A percentile compares a stretch with the other conserved stretches of the same genome.
phyloP scores from a whole-genome alignment of 768 basidiomycete species.

The Mycena epipterygia region DNA sequence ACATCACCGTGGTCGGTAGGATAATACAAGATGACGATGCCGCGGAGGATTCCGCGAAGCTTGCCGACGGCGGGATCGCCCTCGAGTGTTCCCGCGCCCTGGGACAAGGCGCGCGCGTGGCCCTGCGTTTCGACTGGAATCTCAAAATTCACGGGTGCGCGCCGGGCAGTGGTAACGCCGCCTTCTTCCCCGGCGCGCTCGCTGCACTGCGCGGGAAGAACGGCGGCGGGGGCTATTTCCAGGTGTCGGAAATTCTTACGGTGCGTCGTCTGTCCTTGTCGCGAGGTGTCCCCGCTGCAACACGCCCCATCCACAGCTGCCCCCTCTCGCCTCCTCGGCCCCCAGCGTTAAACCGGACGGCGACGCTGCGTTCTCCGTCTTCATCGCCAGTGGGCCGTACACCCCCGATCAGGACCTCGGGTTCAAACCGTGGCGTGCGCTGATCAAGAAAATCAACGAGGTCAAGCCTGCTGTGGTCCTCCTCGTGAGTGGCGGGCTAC shows the following conservation, averaged over 20 bases:
- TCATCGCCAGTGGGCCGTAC: conserved; percentile 89
- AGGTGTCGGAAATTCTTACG: conserved; percentile 83
- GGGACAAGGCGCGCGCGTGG: conserved; percentile 74
- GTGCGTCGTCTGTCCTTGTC: conserved; percentile 60
- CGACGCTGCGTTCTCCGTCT: conserved; percentile 71
- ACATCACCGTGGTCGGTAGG: conserved; percentile 79
- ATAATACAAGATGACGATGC: conserved; percentile 79
- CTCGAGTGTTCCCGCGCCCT: conserved; percentile 90
- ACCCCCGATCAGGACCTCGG: conserved; percentile 83
- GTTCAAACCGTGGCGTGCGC: conserved; percentile 77
- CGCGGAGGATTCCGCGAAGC: conserved; percentile 67
- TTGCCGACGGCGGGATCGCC: conserved; percentile 79
- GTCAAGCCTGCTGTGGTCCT: conserved; percentile 83
- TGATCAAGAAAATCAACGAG: conserved; percentile 72
- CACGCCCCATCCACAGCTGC: conserved; percentile 69
- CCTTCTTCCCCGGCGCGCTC: conserved; percentile 91
- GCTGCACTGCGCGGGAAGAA: conserved; percentile 91
- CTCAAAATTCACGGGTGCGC: conserved; percentile 76
- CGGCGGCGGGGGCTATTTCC: conserved; percentile 90
- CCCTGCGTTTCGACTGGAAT: conserved; percentile 76
- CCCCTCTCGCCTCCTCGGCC: conserved; percentile 66
- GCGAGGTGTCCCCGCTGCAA: not conserved
- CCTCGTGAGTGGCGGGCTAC: conserved; percentile 64
- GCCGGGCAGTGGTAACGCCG: conserved; percentile 73
- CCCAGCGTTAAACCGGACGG: conserved; percentile 39